These are phyloP conservation scores for Aspergillus ustus DNA, from an alignment of 2,329 filamentous ascomycete genomes.

Conservation along the genomic window DNA sequence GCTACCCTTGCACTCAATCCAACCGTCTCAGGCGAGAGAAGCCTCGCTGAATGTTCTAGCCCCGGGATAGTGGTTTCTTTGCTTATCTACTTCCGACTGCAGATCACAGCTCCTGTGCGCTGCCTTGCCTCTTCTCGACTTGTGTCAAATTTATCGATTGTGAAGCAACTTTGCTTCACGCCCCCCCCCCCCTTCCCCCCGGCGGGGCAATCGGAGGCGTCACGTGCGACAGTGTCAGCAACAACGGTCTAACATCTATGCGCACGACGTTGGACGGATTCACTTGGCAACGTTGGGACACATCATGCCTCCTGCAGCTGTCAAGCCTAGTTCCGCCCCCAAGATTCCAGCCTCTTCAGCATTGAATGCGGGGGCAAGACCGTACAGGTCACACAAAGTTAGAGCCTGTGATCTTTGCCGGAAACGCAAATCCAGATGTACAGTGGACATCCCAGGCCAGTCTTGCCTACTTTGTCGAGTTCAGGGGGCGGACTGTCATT, in stretches of 20 bases:
- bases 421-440: slow-evolving; percentile 65
- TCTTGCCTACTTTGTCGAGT: slow-evolving; percentile 63
- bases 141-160: neutral
- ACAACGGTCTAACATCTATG: neutral
- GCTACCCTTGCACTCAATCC: slow-evolving; percentile 8
- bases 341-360: slow-evolving; percentile 39
- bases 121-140: neutral
- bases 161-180: neutral
- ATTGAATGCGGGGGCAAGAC: slow-evolving; percentile 53
- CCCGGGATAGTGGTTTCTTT: neutral
- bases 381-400: slow-evolving; percentile 65
- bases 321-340: slow-evolving; percentile 35
- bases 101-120: slow-evolving; percentile 5
- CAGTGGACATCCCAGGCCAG: slow-evolving; percentile 58
- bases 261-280: slow-evolving; percentile 5
- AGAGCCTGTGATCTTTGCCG: slow-evolving; percentile 66
- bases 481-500: slow-evolving; percentile 62
- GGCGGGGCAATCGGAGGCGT: slow-evolving; percentile 1
- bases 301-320: slow-evolving; percentile 40
- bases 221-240: slow-evolving; percentile 4
- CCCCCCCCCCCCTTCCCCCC: neutral
- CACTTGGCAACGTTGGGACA: slow-evolving; percentile 17
- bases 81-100: slow-evolving; percentile 4
- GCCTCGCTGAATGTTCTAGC: slow-evolving; percentile 8
- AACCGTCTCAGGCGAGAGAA: slow-evolving; percentile 7